A percentile compares a stretch with the other conserved stretches of the same genome.
Evolutionary conservation across 768 basidiomycete species (phyloP).

Genomic region (Pleurotus sapidus): DNA sequence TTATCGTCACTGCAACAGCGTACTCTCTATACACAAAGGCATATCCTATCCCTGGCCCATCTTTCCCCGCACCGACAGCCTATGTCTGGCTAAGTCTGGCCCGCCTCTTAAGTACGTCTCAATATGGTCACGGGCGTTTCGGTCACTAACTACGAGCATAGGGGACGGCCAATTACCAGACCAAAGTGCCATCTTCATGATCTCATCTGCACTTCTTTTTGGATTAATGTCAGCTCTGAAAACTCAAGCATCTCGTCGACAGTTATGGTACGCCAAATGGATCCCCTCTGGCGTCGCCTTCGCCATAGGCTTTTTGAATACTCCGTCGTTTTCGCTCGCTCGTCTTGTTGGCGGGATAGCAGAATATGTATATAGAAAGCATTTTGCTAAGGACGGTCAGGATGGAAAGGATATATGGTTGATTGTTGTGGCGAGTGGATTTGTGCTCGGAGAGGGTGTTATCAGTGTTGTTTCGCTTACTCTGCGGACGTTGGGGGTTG

Average conservation of each 20-base stretch:
- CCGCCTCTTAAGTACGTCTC: conserved; percentile 63
- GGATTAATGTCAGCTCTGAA: conserved; percentile 66
- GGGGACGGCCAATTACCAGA: conserved; percentile 83
- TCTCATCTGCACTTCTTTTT: conserved; percentile 71
- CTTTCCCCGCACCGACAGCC: conserved; percentile 95
- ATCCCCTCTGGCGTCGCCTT: conserved; percentile 94
- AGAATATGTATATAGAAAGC: conserved; percentile 66
- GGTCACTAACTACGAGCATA: conserved; percentile 21
- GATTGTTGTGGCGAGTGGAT: conserved; percentile 90
- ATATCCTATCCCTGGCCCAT: conserved; percentile 87
- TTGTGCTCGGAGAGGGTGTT: conserved; percentile 94
- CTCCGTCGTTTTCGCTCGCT: conserved; percentile 91
- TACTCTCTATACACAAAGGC: conserved; percentile 85
- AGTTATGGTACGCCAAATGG: conserved; percentile 62
- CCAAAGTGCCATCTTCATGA: conserved; percentile 76
- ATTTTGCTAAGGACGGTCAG: conserved; percentile 45
- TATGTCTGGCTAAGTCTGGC: conserved; percentile 89
- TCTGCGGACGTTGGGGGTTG: conserved; percentile 72
- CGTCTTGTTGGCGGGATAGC: conserved; percentile 84
- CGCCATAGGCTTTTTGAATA: conserved; percentile 94
- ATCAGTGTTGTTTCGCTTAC: conserved; percentile 78
- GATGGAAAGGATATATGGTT: conserved; percentile 67
- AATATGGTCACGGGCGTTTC: neutral
- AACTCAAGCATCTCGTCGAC: conserved; percentile 47
- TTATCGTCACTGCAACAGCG: conserved; percentile 85